phyloP scores from a whole-genome alignment of 1,284 basidiomycete species.

The Earliella scabrosa region DNA sequence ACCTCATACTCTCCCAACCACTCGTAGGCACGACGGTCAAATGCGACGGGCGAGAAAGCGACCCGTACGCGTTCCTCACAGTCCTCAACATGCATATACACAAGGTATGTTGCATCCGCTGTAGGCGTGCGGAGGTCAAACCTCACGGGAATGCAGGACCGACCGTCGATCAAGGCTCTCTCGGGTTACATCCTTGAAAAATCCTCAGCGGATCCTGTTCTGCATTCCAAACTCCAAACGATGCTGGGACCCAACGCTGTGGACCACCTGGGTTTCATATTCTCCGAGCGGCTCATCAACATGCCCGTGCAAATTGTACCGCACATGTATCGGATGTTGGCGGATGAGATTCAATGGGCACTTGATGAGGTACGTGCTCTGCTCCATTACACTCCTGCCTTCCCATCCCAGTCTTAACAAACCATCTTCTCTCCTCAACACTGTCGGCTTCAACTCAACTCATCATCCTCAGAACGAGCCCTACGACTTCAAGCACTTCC shows the following conservation, averaged over 20 bases:
- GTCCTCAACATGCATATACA: constrained; percentile 83
- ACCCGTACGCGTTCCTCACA: constrained; percentile 86
- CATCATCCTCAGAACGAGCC: constrained; percentile 56
- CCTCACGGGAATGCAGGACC: constrained; percentile 48
- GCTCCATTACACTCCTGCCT: too few species aligned
- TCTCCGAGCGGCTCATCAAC: constrained; percentile 89
- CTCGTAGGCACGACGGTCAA: constrained; percentile 90
- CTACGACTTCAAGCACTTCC: constrained; percentile 71
- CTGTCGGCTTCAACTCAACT: neutral
- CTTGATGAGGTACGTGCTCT: constrained; percentile 59
- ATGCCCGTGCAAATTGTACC: constrained; percentile 91
- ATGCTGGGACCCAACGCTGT: constrained; percentile 47
- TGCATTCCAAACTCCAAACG: constrained; percentile 55
- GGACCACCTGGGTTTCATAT: constrained; percentile 76
- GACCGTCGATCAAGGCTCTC: constrained; percentile 73
- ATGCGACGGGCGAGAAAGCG: constrained; percentile 86
- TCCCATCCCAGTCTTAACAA: too few species aligned
- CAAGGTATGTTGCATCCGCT: constrained; percentile 48
- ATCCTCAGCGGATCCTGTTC: constrained; percentile 45
- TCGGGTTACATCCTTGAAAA: constrained; percentile 59
- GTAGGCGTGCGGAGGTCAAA: neutral
- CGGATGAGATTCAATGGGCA: constrained; percentile 78
- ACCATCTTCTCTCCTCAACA: neutral
- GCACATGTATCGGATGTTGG: constrained; percentile 88
- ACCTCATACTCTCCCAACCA: constrained; percentile 76